Conservation (phyloP, 2,329 filamentous ascomycete species). For the Paradendryphiella salina region DNA sequence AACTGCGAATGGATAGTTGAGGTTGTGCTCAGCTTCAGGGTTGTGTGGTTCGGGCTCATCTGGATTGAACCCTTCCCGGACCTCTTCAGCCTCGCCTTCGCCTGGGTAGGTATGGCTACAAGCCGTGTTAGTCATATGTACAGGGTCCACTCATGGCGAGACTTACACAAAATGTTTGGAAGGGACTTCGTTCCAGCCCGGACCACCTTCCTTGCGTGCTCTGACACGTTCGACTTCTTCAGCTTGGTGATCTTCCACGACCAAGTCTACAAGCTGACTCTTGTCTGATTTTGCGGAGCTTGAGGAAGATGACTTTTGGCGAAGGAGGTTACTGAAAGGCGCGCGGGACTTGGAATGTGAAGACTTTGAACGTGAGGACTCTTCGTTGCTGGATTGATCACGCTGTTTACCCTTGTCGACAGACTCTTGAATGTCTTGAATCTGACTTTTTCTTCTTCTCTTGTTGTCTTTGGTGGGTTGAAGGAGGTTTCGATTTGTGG, state of each 20-base stretch:
- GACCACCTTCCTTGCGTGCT: slow-evolving; percentile 63
- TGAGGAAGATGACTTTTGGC: slow-evolving; percentile 53
- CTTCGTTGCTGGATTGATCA: slow-evolving; percentile 41
- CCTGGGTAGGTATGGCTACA: slow-evolving; percentile 54
- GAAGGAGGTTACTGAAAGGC: slow-evolving; percentile 47
- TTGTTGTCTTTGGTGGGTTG: slow-evolving; percentile 58
- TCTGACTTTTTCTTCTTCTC: slow-evolving; percentile 53
- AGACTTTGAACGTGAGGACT: slow-evolving; percentile 42
- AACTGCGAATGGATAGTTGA: slow-evolving; percentile 50
- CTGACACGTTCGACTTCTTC: slow-evolving; percentile 66
- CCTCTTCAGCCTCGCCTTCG: slow-evolving; percentile 54
- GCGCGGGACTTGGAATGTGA: slow-evolving; percentile 40
- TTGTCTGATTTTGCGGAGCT: slow-evolving; percentile 58
- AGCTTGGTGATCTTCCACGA: slow-evolving; percentile 66
- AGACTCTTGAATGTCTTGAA: slow-evolving; percentile 50
- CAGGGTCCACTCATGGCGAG: neutral
- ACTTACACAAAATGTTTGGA: slow-evolving; percentile 60
- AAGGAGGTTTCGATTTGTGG: slow-evolving; percentile 58
- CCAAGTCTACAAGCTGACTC: slow-evolving; percentile 68
- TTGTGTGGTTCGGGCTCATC: slow-evolving; percentile 51
- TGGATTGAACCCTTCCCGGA: slow-evolving; percentile 60
- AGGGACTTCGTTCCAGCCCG: slow-evolving; percentile 62
- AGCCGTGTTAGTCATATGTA: slow-evolving; percentile 8
- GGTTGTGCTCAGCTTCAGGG: slow-evolving; percentile 50
- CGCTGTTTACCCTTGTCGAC: slow-evolving; percentile 51